Conservation (phyloP, 257 asterid genomes). For the Salvia hispanica region DNA sequence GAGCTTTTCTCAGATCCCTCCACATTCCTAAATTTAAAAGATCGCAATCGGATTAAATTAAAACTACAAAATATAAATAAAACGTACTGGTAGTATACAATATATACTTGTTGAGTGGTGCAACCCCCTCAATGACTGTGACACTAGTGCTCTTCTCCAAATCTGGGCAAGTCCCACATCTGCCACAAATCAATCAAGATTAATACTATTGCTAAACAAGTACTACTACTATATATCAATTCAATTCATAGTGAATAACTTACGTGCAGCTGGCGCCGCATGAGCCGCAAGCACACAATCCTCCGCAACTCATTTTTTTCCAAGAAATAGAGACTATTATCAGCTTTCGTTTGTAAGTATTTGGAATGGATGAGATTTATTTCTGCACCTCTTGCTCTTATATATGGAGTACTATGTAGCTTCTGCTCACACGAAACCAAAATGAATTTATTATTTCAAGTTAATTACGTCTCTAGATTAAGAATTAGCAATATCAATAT, state of each 20-base stretch:
- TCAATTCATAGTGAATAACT: neutral
- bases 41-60: too few relatives aligned
- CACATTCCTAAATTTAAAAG: constrained; percentile 18
- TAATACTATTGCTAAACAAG: too few relatives aligned
- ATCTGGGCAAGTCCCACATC: constrained; percentile 41
- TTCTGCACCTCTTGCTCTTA: neutral
- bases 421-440: too few relatives aligned
- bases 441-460: neutral
- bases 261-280: constrained; percentile 25
- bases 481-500: neutral
- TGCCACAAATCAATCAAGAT: constrained; percentile 18
- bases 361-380: neutral
- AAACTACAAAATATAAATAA: too few relatives aligned
- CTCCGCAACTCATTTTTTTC: constrained; percentile 6
- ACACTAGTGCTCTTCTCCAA: constrained; percentile 43
- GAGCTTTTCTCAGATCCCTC: constrained; percentile 41
- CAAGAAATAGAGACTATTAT: neutral
- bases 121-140: constrained; percentile 47
- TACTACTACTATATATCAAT: too few relatives aligned
- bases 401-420: too few relatives aligned
- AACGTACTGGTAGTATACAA: too few relatives aligned
- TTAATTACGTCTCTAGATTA: neutral
- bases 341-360: neutral
- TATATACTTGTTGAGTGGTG: constrained; percentile 44
- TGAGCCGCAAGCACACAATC: constrained; percentile 23